Evolutionary conservation across 768 basidiomycete genomes (phyloP).

Genomic region (Russula compacta): DNA sequence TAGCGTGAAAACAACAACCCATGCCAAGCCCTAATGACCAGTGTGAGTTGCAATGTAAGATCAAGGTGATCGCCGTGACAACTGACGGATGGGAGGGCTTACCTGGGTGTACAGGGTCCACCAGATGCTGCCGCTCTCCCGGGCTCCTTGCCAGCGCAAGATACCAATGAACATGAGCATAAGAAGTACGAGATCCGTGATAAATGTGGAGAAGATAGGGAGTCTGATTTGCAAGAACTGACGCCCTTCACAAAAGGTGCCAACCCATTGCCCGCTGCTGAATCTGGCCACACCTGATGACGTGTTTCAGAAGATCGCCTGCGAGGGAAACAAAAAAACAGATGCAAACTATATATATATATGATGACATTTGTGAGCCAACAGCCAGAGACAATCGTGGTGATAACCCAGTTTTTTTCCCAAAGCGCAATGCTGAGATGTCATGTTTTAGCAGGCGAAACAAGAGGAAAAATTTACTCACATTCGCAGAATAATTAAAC

Average conservation of each 20-base stretch:
- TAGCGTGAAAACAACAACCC: not conserved
- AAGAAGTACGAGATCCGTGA: not conserved
- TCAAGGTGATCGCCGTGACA: not conserved
- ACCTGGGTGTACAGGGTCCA: not conserved
- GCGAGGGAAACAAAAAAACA: not conserved
- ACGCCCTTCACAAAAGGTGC: not conserved
- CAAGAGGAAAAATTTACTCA: not conserved
- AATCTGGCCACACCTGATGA: not conserved
- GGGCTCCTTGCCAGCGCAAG: not conserved
- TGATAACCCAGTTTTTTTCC: not conserved
- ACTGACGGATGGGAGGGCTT: too few relatives aligned
- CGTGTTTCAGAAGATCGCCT: not conserved
- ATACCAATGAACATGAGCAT: not conserved
- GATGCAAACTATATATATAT: not conserved
- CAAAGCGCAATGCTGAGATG: conserved; percentile 1
- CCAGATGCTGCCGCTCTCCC: not conserved
- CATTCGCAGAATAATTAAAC: conserved; percentile 11
- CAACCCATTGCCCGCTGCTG: not conserved
- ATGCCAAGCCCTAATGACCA: not conserved
- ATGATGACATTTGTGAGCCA: not conserved
- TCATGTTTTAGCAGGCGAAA: not conserved
- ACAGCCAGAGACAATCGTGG: not conserved
- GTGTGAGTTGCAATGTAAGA: not conserved
- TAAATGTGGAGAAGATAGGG: not conserved
- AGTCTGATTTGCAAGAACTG: not conserved